Conservation (phyloP, 2,329 filamentous ascomycete species). For the Lachnellula hyalina region DNA sequence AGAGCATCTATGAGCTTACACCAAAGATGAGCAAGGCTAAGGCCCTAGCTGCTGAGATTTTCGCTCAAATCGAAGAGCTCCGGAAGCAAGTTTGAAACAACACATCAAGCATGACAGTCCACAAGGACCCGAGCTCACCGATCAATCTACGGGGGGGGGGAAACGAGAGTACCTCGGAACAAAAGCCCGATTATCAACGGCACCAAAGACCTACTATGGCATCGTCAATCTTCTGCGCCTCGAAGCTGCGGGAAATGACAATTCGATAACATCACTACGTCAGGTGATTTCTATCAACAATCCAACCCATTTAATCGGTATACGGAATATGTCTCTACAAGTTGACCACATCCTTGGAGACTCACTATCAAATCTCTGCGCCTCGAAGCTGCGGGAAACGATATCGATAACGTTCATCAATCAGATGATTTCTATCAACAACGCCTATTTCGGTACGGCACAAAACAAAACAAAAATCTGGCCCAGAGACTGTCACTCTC, state of each 20-base stretch:
- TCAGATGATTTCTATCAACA: too few species aligned
- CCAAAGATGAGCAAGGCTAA: neutral
- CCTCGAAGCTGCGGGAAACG: neutral
- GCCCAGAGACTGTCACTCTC: neutral
- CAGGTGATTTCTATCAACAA: neutral
- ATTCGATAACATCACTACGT: neutral
- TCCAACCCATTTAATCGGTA: neutral
- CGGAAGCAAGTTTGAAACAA: neutral
- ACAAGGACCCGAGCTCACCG: neutral
- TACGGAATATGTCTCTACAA: neutral
- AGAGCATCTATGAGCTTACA: neutral
- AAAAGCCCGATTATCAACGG: too few species aligned
- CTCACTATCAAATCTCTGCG: neutral
- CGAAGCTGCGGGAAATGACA: neutral
- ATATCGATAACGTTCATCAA: neutral
- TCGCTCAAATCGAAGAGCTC: neutral
- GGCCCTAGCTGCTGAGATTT: neutral
- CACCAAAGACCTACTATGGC: too few species aligned
- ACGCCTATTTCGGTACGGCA: neutral
- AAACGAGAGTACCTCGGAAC: neutral
- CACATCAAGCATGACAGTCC: neutral
- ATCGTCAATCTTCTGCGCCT: neutral
- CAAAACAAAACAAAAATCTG: neutral
- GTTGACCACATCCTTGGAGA: neutral
- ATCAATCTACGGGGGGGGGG: neutral